Evolutionary conservation across 2,329 filamentous ascomycete species (phyloP).

Genomic region (Epicoccum sorghinum): DNA sequence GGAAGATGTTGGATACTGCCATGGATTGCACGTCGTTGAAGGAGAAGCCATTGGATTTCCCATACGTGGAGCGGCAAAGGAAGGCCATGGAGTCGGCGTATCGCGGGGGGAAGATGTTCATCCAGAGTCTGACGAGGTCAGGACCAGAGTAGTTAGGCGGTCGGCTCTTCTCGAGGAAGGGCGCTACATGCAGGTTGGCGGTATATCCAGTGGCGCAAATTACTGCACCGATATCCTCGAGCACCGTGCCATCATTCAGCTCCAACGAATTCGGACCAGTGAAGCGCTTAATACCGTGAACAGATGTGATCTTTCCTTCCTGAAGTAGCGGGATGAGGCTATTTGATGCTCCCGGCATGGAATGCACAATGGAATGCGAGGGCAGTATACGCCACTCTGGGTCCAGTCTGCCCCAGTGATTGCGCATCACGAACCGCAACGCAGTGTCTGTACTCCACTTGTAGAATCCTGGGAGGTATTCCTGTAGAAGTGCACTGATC

Average conservation of each 20-base stretch:
- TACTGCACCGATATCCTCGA: slow-evolving; percentile 43
- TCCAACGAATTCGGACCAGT: slow-evolving; percentile 31
- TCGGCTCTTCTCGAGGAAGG: slow-evolving; percentile 27
- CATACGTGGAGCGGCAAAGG: slow-evolving; percentile 22
- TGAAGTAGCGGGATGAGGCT: slow-evolving; percentile 35
- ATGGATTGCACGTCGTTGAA: slow-evolving; percentile 26
- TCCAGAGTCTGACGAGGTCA: slow-evolving; percentile 18
- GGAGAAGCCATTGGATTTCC: slow-evolving; percentile 26
- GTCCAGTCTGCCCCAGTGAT: slow-evolving; percentile 17
- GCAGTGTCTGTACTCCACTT: slow-evolving; percentile 18
- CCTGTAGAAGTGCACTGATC: slow-evolving; percentile 18
- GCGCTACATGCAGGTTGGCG: slow-evolving; percentile 30
- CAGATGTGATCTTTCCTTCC: slow-evolving; percentile 35
- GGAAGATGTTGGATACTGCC: slow-evolving; percentile 23
- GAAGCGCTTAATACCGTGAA: slow-evolving; percentile 31
- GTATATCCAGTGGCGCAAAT: slow-evolving; percentile 48
- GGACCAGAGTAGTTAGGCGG: slow-evolving; percentile 39
- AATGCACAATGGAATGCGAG: slow-evolving; percentile 29
- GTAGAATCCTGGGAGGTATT: slow-evolving; percentile 7
- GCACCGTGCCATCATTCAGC: slow-evolving; percentile 36
- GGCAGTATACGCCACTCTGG: slow-evolving; percentile 22
- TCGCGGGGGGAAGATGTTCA: slow-evolving; percentile 23
- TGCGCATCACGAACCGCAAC: slow-evolving; percentile 15
- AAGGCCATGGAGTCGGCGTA: slow-evolving; percentile 21
- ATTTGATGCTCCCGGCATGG: slow-evolving; percentile 39